Evolutionary conservation across 179 eudicot species (phyloP), one percentile per base, ranked within the genome.

Genomic region (Amaranthus tricolor): DNA sequence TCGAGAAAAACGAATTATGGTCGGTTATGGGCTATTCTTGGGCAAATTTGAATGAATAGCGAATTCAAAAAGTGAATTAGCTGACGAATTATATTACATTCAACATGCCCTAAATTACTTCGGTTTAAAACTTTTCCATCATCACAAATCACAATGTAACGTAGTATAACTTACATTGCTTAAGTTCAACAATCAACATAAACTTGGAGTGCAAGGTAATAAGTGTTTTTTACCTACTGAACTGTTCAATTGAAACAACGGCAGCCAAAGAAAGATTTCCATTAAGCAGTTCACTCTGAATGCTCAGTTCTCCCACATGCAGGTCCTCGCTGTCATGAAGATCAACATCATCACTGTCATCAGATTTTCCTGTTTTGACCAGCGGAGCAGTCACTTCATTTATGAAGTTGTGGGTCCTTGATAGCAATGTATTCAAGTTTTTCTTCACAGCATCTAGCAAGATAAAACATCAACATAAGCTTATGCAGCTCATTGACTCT

Each of bases 211-310:
- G 63, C 19, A 60, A 62, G 53, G 73, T 68, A 68, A 50, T 51
- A 63, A 66, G 52, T 60, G n/a, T 21, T 68, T 21, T 68, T 78
- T 82, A 91, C 98, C 98, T 83, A 90, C 98, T 91, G 69, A 93
- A 93, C 76, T 88, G 94, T 80, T 93, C 98, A 73, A 91, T 88
- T 67, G 98, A 91, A 78, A 89, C 76, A 75, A 87, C 82, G 73
- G 98, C 86, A 71, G 93, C 93, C 70, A 85, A 79, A 61, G 98
- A 93, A 69, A 93, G 88, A 68, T 83, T 81, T 47, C 93, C 95
- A 72, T 80, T 83, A 72, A 86, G 88, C 66, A 85, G 87, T 82
- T 75, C 80, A 62, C 84, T 84, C 75, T 83, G 87, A 80, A 91
- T 77, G 53, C 89, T 89, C 77, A 80, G 88, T 79, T 93, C 98